A percentile compares a stretch with the other conserved stretches of the same genome.
These are phyloP conservation scores for Phytophthora melonis DNA, from an alignment of 352 stramenopile genomes.

Conservation along the genomic window DNA sequence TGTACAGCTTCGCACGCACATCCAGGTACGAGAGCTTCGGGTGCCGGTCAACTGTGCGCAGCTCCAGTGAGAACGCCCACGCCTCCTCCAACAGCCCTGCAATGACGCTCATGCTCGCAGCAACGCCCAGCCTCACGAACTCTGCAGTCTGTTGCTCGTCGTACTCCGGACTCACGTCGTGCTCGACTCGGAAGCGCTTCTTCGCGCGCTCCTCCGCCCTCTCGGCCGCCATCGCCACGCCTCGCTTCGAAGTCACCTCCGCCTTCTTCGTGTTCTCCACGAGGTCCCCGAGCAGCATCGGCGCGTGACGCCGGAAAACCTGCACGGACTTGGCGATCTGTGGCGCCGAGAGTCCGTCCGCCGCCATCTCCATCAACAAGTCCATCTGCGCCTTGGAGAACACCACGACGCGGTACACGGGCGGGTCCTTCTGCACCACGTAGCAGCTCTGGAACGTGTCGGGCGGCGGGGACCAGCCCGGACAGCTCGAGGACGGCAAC, in stretches of 20 bases:
- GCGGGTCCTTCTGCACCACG: slow-evolving; percentile 23
- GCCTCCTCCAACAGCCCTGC: slow-evolving; percentile 41
- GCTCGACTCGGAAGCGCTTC: slow-evolving; percentile 4
- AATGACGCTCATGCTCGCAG: slow-evolving; percentile 46
- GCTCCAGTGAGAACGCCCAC: slow-evolving; percentile 54
- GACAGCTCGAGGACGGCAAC: slow-evolving; percentile 1
- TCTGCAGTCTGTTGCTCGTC: slow-evolving; percentile 31
- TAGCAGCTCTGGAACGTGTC: slow-evolving; percentile 33
- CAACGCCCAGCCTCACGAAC: slow-evolving; percentile 45
- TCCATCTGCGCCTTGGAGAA: slow-evolving; percentile 33
- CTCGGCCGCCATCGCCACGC: slow-evolving; percentile 6
- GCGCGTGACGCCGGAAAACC: slow-evolving; percentile 14
- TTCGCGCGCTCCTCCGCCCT: background rate
- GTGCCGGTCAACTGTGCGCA: slow-evolving; percentile 29
- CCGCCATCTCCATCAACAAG: slow-evolving; percentile 33
- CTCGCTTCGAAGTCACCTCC: slow-evolving; percentile 8
- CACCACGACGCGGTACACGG: slow-evolving; percentile 37
- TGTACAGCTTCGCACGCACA: slow-evolving; percentile 46
- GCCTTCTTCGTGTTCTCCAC: slow-evolving; percentile 12
- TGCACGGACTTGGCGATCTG: slow-evolving; percentile 36
- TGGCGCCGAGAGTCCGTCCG: slow-evolving; percentile 25
- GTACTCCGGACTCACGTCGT: slow-evolving; percentile 20
- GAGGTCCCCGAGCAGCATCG: slow-evolving; percentile 20
- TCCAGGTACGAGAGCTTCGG: slow-evolving; percentile 42
- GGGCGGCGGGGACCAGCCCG: slow-evolving; percentile 18